Evolutionary conservation across 2,329 filamentous ascomycete genomes (phyloP).

Genomic region (Diaporthe helianthi): DNA sequence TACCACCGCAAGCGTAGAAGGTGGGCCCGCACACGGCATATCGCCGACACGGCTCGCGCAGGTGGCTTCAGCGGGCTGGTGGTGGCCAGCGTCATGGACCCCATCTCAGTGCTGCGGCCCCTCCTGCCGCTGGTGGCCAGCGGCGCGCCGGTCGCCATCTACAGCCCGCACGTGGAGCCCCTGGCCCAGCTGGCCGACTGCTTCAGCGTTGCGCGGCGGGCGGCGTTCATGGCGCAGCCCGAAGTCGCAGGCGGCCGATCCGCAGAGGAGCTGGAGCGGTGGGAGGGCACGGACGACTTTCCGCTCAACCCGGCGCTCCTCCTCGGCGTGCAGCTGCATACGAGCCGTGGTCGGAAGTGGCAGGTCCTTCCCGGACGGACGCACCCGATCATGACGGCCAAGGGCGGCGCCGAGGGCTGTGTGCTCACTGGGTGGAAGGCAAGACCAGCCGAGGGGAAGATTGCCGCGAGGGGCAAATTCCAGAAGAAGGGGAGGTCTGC

Average conservation of each 20-base stretch:
- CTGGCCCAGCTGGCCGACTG: slow-evolving; percentile 79
- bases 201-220: slow-evolving; percentile 81
- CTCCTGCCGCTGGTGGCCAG: slow-evolving; percentile 81
- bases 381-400: slow-evolving; percentile 90
- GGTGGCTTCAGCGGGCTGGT: slow-evolving; percentile 86
- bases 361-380: slow-evolving; percentile 92
- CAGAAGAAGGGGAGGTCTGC: slow-evolving; percentile 61
- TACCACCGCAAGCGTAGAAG: slow-evolving; percentile 90
- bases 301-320: slow-evolving; percentile 86
- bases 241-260: slow-evolving; percentile 53
- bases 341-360: slow-evolving; percentile 78
- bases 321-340: slow-evolving; percentile 81
- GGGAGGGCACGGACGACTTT: slow-evolving; percentile 75
- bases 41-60: slow-evolving; percentile 76
- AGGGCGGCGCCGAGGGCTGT: slow-evolving; percentile 89
- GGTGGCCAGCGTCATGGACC: slow-evolving; percentile 83
- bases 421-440: slow-evolving; percentile 85
- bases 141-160: slow-evolving; percentile 85
- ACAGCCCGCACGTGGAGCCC: slow-evolving; percentile 81
- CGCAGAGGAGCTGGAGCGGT: slow-evolving; percentile 58
- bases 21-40: slow-evolving; percentile 74
- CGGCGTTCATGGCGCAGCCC: slow-evolving; percentile 70
- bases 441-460: slow-evolving; percentile 77
- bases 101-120: slow-evolving; percentile 75
- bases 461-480: slow-evolving; percentile 82